These are phyloP conservation scores for Candida dendrica DNA, from an alignment of 805 yeast genomes.

Conservation along the genomic window DNA sequence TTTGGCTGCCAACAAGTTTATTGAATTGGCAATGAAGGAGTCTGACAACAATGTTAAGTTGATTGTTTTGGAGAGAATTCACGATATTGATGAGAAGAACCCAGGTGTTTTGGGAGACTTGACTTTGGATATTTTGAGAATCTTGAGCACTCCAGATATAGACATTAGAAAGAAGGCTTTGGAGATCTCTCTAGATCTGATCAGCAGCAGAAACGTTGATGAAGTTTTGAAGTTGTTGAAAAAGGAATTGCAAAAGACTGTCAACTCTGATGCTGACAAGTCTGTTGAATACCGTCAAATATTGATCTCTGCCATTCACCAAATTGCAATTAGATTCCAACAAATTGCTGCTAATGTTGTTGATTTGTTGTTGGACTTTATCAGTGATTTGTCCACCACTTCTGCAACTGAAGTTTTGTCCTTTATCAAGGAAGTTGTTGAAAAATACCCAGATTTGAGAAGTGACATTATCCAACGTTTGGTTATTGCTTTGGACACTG, in stretches of 20 bases:
- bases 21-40: constrained; percentile 84
- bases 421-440: constrained; percentile 93
- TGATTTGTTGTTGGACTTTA: constrained; percentile 76
- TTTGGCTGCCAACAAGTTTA: constrained; percentile 77
- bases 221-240: constrained; percentile 88
- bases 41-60: constrained; percentile 94
- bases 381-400: constrained; percentile 74
- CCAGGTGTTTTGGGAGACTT: constrained; percentile 83
- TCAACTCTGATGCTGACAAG: constrained; percentile 66
- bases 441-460: constrained; percentile 79
- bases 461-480: constrained; percentile 56
- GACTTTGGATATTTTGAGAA: constrained; percentile 78
- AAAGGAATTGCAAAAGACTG: constrained; percentile 78
- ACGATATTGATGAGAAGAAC: constrained; percentile 61
- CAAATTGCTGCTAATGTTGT: constrained; percentile 92
- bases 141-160: constrained; percentile 79
- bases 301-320: constrained; percentile 81
- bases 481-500: constrained; percentile 50
- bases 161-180: constrained; percentile 89
- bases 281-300: constrained; percentile 82
- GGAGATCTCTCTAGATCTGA: constrained; percentile 71
- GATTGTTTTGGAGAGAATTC: constrained; percentile 81
- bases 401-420: constrained; percentile 86
- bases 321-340: constrained; percentile 77
- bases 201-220: constrained; percentile 84